Evolutionary conservation across 306 rosid species (phyloP), one percentile per base, ranked within the genome.

Genomic region (Rosa persica): DNA sequence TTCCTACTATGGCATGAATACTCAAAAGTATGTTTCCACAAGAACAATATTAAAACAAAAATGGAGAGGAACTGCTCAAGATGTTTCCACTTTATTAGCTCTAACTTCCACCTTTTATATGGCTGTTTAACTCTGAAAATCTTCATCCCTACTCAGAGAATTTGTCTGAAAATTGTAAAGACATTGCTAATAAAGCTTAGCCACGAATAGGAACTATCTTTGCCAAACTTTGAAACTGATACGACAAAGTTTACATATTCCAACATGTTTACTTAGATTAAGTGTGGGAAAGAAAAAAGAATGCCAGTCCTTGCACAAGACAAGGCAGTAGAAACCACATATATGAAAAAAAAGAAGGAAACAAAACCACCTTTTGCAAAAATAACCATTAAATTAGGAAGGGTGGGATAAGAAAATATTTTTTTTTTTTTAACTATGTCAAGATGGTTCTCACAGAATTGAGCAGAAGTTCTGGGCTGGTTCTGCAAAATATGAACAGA

Each of bases 401-500:
- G 13, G 16, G 72, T 8, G 70, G 70, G 46, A 65, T 65, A 16
- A 27, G 42, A 15, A 55, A 5, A n/a, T n/a, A n/a, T 65, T 73
- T 39, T 5, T 55, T 36, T 52, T 4, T 47, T 47, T n/a, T n/a
- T n/a, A n/a, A 70, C 78, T 66, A 51, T 73, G 48, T 61, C 68
- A 71, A 71, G 10, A 84, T 54, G 72, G 73, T 67, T 82, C 93
- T 89, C 89, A 95, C 98, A 1, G 98, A 89, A 87, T 95, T 95
- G 61, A 95, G 91, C 58, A 95, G 89, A 65, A 92, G 97, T 78
- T 95, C 98, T 36, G 87, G 85, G 80, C 98, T 92, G 71, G 97
- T 91, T 93, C 98, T 95, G 96, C 88, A 91, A 71, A 80, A 72
- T n/a, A 78, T 19, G 22, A 78, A 67, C 69, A 72, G 79, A 57